Percentiles rank a stretch among this genome's conserved stretches.
Evolutionary conservation across 2,329 filamentous ascomycete species (phyloP).

Genomic region (Cryoendolithus antarcticus): DNA sequence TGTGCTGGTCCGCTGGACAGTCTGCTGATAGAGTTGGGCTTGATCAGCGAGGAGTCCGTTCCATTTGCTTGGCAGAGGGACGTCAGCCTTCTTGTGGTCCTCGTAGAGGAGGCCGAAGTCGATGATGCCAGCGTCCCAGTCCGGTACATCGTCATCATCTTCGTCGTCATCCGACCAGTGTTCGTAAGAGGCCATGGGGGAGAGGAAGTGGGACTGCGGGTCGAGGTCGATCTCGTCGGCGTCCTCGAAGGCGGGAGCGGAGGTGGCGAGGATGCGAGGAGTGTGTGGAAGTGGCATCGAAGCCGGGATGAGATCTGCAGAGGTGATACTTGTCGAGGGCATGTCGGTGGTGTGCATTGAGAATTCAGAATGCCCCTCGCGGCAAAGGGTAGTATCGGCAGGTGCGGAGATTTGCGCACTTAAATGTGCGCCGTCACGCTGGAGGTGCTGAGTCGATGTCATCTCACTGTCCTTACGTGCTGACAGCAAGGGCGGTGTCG

Average conservation of each 20-base stretch:
- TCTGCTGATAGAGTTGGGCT: slow-evolving; percentile 14
- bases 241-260: slow-evolving; percentile 8
- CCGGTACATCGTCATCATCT: slow-evolving; percentile 12
- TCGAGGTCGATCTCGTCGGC: slow-evolving; percentile 16
- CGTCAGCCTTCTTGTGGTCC: slow-evolving; percentile 15
- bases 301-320: no score
- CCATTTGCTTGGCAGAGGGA: slow-evolving; percentile 16
- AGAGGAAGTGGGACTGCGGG: slow-evolving; percentile 20
- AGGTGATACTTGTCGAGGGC: no score
- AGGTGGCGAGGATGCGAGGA: no score
- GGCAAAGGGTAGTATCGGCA: no score
- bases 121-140: slow-evolving; percentile 22
- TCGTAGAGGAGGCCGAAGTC: slow-evolving; percentile 22
- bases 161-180: slow-evolving; percentile 17
- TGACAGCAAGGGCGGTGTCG: no score
- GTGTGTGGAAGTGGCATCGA: no score
- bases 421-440: no score
- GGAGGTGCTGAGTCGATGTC: no score
- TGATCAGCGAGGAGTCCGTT: slow-evolving; percentile 14
- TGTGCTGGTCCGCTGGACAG: slow-evolving; percentile 6
- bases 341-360: no score
- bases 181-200: slow-evolving; percentile 19
- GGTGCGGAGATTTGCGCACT: no score
- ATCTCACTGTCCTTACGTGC: no score
- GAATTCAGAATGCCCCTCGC: no score